Conservation (phyloP, 1,284 basidiomycete species). For the Moesziomyces globuligerus region DNA sequence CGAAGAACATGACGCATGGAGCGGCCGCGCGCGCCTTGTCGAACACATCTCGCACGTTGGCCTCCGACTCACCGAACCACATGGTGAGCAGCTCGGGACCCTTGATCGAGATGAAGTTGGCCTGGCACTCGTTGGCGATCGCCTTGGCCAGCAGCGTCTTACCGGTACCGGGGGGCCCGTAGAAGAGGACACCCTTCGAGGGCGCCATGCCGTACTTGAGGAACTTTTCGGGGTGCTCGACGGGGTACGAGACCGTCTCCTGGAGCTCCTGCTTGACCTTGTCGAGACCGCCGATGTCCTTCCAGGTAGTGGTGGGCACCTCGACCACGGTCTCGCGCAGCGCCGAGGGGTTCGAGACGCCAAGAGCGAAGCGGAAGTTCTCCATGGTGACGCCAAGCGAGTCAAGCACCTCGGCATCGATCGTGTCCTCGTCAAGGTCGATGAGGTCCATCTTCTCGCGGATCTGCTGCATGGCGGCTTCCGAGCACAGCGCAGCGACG, state of each 20-base stretch:
- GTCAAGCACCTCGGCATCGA: conserved; percentile 95
- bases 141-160: conserved; percentile 95
- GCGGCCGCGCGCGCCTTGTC: conserved; percentile 99
- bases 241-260: conserved; percentile 99
- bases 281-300: conserved; percentile 98
- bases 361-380: conserved; percentile 96
- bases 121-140: conserved; percentile 99
- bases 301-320: conserved; percentile 95
- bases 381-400: conserved; percentile 96
- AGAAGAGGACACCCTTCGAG: conserved; percentile 97
- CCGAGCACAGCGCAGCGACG: conserved; percentile 92
- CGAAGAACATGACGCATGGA: conserved; percentile 99
- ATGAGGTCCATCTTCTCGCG: conserved; percentile 98
- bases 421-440: conserved; percentile 81
- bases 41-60: conserved; percentile 98
- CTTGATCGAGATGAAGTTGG: conserved; percentile 96
- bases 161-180: conserved; percentile 96
- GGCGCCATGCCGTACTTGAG: conserved; percentile 99
- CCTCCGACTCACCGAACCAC: conserved; percentile 99
- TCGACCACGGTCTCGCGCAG: conserved; percentile 96
- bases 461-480: conserved; percentile 98
- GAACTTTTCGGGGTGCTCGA: conserved; percentile 99
- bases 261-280: conserved; percentile 99
- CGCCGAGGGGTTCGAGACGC: conserved; percentile 93
- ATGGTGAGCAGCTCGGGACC: conserved; percentile 94